Percentiles rank a stretch among this genome's conserved stretches.
Conservation (phyloP, 208 protist genomes). For the Crithidia bombi region DNA sequence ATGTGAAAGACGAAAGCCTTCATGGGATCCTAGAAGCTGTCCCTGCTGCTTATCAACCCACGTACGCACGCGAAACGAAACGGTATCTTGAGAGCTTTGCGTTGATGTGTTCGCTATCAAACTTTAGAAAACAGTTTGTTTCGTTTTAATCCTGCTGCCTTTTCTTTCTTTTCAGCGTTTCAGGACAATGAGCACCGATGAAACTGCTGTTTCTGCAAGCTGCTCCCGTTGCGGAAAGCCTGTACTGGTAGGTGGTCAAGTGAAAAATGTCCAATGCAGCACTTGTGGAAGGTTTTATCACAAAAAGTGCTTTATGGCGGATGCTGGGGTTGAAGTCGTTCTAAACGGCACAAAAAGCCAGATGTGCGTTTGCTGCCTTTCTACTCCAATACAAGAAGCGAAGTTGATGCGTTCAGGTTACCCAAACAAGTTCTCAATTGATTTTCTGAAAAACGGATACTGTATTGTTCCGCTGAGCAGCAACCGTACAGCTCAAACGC, state of each 20-base stretch:
- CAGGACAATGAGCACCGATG: not conserved
- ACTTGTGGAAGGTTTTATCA: conserved; percentile 41
- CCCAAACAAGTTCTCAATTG: conserved; percentile 39
- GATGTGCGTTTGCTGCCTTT: conserved; percentile 60
- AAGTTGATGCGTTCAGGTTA: not conserved
- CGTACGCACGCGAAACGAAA: too few species aligned
- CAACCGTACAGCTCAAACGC: conserved; percentile 4
- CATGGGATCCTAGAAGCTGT: too few species aligned
- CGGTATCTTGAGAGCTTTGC: too few species aligned
- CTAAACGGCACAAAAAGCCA: not conserved
- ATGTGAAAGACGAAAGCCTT: too few species aligned
- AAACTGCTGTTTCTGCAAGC: not conserved
- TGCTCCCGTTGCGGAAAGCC: conserved; percentile 28
- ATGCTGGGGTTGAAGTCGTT: conserved; percentile 38
- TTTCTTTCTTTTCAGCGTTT: conserved; percentile 1
- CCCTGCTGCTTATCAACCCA: too few species aligned
- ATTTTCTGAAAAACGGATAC: conserved; percentile 58
- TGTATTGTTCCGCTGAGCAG: conserved; percentile 48
- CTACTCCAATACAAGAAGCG: conserved; percentile 17
- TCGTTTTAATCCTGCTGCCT: not conserved
- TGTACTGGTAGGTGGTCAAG: not conserved
- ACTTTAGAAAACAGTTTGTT: too few species aligned
- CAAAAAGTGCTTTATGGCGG: conserved; percentile 53
- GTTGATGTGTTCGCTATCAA: too few species aligned
- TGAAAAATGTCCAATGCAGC: conserved; percentile 24